Evolutionary conservation across 305 asterid species (phyloP).

Genomic region (Fraxinus greggii): DNA sequence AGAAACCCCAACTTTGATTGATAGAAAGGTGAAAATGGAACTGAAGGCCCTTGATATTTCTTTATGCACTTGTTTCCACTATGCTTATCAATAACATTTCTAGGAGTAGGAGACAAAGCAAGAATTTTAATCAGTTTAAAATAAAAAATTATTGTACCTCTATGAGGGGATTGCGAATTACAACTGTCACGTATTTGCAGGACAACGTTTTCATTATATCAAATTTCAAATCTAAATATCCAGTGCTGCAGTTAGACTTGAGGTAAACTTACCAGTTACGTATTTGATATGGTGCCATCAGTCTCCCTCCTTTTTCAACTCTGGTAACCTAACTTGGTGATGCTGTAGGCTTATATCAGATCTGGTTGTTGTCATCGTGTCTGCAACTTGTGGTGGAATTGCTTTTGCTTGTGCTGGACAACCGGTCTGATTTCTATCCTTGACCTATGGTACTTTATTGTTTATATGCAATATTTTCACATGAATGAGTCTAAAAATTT

Average conservation of each 20-base stretch:
- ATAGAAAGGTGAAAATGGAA: constrained; percentile 68
- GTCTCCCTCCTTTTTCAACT: constrained; percentile 8
- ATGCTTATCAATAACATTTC: background rate
- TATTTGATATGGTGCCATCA: constrained; percentile 5
- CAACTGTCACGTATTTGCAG: constrained; percentile 40
- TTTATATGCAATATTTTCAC: constrained; percentile 9
- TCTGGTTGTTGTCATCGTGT: constrained; percentile 93
- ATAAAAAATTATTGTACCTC: background rate
- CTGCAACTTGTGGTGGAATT: constrained; percentile 99
- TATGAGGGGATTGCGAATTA: constrained; percentile 19
- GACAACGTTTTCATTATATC: constrained; percentile 96
- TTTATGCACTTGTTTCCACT: background rate
- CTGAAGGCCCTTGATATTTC: constrained; percentile 11
- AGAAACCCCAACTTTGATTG: constrained; percentile 92
- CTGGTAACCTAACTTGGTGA: constrained; percentile 28
- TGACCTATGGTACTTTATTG: constrained; percentile 14
- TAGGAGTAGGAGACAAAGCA: background rate
- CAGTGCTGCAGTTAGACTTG: constrained; percentile 88
- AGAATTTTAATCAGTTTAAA: constrained; percentile 3
- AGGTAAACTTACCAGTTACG: constrained; percentile 49
- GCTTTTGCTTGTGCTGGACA: constrained; percentile 99
- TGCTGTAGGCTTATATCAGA: constrained; percentile 88
- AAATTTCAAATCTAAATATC: constrained; percentile 92
- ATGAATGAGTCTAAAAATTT: constrained; percentile 17
- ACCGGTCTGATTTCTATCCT: constrained; percentile 63